Base-by-base conservation (phyloP, 768 basidiomycete species). In the Phanerodontia chrysosporium region DNA sequence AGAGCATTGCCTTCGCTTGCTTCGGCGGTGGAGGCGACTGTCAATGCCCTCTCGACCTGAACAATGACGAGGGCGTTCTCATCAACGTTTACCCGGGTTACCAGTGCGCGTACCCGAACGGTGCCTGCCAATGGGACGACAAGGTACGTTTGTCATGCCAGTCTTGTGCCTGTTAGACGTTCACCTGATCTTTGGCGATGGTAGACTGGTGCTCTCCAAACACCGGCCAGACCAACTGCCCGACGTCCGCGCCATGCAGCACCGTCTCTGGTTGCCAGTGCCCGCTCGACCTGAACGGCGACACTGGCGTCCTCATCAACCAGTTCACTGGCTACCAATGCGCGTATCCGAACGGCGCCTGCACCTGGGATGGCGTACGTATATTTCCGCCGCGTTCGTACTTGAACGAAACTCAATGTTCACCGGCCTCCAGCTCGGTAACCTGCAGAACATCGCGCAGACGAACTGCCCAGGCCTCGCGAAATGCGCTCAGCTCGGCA, bases 81-180 rank as follows among this genome's bases (percentile, higher is more conserved):
- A 63, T 63, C 57, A 63, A 63, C 58, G 52, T 63, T 49, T 59
- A 51, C 55, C 62, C 62, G 21, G 58, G 62, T 13, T 59, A 59
- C 55, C 59, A 60, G 42, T 60, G 59, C 49, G 62, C 62, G 18
- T 60, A 60, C 56, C 35, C 62, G 27, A 44, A 52, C 49, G 62
- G 62, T 24, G 62, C 62, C 8, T 63, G 62, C 62, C 54, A 59
- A 16, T 63, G 62, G 62, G 57, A 63, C 58, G 62, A 63, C 53
- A 53, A 58, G 59, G 62, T 60, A 18, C 29, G 55, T 29, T 56
- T 21, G 30, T 25, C 7, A 21, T 28, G 21, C 22, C 9, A 44
- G 4, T 24, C 30, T 21, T 12, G 6, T 13, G n/a, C 22, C 2
- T 9, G 32, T 10, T 7, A 12, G 7, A 13, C 32, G 22, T 14